Evolutionary conservation across 2,329 filamentous ascomycete species (phyloP).

Genomic region (Daldinia eschscholtzii): DNA sequence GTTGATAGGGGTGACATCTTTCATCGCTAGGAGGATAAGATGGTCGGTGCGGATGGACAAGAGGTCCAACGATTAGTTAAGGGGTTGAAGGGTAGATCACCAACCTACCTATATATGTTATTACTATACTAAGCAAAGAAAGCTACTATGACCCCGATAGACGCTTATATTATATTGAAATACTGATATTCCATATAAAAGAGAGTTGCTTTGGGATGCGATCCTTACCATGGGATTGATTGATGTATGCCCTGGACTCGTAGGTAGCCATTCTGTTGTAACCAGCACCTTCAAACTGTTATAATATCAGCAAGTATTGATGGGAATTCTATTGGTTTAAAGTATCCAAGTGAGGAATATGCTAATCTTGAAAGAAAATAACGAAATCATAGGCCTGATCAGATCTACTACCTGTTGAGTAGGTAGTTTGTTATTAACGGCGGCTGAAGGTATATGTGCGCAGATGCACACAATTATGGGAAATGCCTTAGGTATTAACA

Average conservation of each 20-base stretch:
- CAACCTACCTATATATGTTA: too few relatives aligned
- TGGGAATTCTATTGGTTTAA: too few relatives aligned
- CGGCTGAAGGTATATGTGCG: background rate
- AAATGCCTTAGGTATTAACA: background rate
- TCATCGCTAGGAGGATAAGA: background rate
- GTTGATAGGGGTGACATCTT: background rate
- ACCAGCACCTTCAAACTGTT: background rate
- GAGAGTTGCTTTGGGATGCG: too few relatives aligned
- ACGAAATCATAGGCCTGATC: background rate
- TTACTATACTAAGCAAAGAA: background rate
- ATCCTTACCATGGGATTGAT: background rate
- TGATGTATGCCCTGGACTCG: background rate
- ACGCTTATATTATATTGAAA: too few relatives aligned
- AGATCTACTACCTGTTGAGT: background rate
- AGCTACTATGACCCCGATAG: background rate
- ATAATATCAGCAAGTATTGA: background rate
- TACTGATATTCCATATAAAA: too few relatives aligned
- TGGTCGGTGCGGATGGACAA: background rate
- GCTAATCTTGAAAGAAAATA: background rate
- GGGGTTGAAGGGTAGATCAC: background rate
- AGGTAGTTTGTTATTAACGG: background rate
- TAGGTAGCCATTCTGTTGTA: background rate
- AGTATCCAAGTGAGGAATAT: background rate
- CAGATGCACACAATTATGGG: background rate
- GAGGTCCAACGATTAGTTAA: background rate